Base-by-base conservation (phyloP, 352 stramenopile species). In the Pythium apleroticum region DNA sequence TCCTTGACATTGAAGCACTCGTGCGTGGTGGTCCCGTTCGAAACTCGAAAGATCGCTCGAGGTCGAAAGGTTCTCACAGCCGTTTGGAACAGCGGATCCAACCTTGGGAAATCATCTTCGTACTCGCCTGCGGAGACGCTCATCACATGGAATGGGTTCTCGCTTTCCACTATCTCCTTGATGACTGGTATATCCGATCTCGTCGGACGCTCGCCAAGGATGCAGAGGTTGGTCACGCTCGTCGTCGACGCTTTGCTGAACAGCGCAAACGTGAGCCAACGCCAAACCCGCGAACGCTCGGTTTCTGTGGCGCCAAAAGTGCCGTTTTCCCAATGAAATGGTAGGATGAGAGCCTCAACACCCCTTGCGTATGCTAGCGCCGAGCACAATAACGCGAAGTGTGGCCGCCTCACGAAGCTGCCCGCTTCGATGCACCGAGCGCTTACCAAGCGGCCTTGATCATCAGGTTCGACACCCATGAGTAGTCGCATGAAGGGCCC, bases 321-420 rank as follows among this genome's bases (percentile, higher is more conserved):
- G 14, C 45, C 50, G 7, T 19, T n/a, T n/a, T 27, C 12, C 27
- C 17, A n/a, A 17, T 22, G 17, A 57, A 57, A 22, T 45, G 15
- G 28, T 41, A 15, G 5, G 11, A 3, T 41, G 4, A 41, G 35
- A 10, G 22, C 22, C n/a, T 59, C 31, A 31, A 59, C 31, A 39
- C 31, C 33, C 10, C 20, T 35, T 15, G 52, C 52, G 31, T 35
- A 49, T 3, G 52, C 52, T 8, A 59, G 31, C 12, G 52, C 52
- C 20, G 52, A 59, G 20, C 52, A 59, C 9, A 59, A 31, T 9
- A 24, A 25, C 31, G n/a, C 52, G 10, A 59, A 59, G 35, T 59
- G 52, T 6, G 10, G 19, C 11, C 17, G 1, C 3, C 24, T 39
- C 17, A 22, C 31, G 30, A 22, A 59, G 31, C 19, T n/a, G 15